Base-by-base conservation (phyloP, 2,329 filamentous ascomycete genomes). In the Immersiporthe knoxdaviesiana region DNA sequence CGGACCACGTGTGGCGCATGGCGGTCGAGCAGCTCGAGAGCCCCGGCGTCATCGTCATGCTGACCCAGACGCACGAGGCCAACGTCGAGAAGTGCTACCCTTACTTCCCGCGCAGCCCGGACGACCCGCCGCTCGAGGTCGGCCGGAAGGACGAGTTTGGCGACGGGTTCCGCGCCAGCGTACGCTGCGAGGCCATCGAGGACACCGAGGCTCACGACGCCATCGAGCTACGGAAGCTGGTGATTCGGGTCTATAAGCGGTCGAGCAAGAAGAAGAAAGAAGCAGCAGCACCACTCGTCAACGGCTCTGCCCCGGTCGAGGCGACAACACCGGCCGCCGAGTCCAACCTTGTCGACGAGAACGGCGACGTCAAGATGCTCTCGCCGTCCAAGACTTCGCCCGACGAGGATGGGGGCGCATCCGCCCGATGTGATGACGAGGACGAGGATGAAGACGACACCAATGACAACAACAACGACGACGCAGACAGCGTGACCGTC, bases 1-100 rank as follows among this genome's bases (percentile, higher is more conserved):
- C 91, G 67, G 88, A 90, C 73, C 93, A 97, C 76, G 92, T 97
- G 73, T 99, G 95, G 92, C 92, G 96, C 76, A 99, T 99, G 96
- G 84, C 97, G 47, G 92, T 92, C 78, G 90, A 97, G 75, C 93
- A 97, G 79, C 79, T 86, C 65, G 76, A 82, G 35, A 89, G 90
- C 60, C 88, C 91, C 2, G 93, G 89, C 1, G 93, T 98, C 68
- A 91, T 98, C 66, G 90, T 98, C 68, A 97, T 98, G 92, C 87
- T 99, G 72, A 99, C 95, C 2, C 93, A 94, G 77, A 95, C 93
- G 35, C 86, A 92, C 76, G 95, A 98, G 79, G 85, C 87, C 41
- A 86, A 88, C 69, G 83, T 87, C 75, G 89, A 97, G 79, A 97
- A 97, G 79, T 98, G 95, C 80, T 93, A 88, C 73, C 92, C 91